Conservation (phyloP, 108 stramenopile species). For the Cyclotella cryptica region DNA sequence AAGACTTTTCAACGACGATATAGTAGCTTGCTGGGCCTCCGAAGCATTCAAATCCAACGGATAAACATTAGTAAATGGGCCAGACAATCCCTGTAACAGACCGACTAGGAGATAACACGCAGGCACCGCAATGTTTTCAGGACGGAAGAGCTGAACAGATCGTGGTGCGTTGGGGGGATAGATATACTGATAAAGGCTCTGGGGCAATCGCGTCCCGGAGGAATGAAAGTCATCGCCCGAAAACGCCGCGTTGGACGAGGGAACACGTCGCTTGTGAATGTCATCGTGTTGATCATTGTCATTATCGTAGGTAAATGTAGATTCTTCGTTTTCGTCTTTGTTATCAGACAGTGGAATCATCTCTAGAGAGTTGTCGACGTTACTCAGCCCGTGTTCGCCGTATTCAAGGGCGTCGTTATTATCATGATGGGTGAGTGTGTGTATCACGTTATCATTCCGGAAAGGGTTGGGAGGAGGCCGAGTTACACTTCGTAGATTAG, state of each 20-base stretch:
- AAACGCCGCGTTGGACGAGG: conserved; percentile 4
- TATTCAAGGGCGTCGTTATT: background rate
- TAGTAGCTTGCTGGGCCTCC: conserved; percentile 84
- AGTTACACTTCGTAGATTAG: background rate
- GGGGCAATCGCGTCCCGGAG: conserved; percentile 25
- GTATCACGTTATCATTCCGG: background rate
- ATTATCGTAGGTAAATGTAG: background rate
- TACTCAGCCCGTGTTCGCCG: background rate
- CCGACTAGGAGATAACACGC: conserved; percentile 85
- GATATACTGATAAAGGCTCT: conserved; percentile 47
- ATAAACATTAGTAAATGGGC: conserved; percentile 83
- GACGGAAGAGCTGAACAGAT: conserved; percentile 70
- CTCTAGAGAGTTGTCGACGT: conserved; percentile 4
- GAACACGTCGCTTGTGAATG: background rate
- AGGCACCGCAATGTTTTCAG: conserved; percentile 85
- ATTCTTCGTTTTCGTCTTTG: conserved; percentile 2
- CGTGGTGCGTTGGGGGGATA: conserved; percentile 78
- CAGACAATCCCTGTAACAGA: conserved; percentile 73
- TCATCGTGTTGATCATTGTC: conserved; percentile 18
- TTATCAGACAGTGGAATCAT: conserved; percentile 19
- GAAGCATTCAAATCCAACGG: conserved; percentile 81
- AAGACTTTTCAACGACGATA: conserved; percentile 64
- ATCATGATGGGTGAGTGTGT: background rate
- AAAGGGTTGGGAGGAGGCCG: conserved; percentile 16
- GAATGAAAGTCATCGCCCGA: conserved; percentile 43